phyloP scores from a whole-genome alignment of 805 yeast species.

The Lipomyces starkeyi region DNA sequence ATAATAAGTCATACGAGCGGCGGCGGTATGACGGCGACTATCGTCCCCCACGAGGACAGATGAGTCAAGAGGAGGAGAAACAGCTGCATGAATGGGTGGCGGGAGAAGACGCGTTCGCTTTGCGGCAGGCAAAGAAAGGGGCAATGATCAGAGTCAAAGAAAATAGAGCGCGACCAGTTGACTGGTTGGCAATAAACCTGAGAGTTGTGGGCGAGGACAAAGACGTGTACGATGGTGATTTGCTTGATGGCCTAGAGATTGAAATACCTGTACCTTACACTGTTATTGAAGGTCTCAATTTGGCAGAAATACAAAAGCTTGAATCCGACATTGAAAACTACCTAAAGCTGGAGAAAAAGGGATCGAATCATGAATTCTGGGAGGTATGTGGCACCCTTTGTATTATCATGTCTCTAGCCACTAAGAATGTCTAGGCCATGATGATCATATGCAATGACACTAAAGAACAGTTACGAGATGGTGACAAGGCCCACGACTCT shows the following conservation, averaged over 20 bases:
- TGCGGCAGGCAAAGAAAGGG: conserved; percentile 43
- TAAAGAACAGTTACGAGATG: conserved; percentile 5
- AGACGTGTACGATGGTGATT: conserved; percentile 35
- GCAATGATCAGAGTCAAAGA: conserved; percentile 43
- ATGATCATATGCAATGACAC: conserved; percentile 28
- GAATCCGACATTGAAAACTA: conserved; percentile 25
- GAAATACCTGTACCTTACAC: conserved; percentile 36
- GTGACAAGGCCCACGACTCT: not conserved
- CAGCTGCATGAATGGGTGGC: conserved; percentile 40
- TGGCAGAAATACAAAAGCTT: conserved; percentile 30
- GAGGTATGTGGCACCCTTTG: conserved; percentile 19
- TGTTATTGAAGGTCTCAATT: conserved; percentile 34
- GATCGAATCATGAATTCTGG: conserved; percentile 40
- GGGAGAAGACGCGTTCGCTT: conserved; percentile 43
- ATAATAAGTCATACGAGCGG: not conserved
- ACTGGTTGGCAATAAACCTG: conserved; percentile 39
- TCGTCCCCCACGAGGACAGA: conserved; percentile 11
- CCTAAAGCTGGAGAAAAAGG: conserved; percentile 19
- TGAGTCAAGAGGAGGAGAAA: conserved; percentile 25
- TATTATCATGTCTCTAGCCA: not conserved
- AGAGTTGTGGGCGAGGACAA: conserved; percentile 28
- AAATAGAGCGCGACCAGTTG: conserved; percentile 41
- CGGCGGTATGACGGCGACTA: not conserved
- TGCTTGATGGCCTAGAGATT: conserved; percentile 30
- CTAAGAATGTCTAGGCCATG: conserved; percentile 11